phyloP scores from a whole-genome alignment of 176 grass and related monocot genomes.

The Musa troglodytarum region DNA sequence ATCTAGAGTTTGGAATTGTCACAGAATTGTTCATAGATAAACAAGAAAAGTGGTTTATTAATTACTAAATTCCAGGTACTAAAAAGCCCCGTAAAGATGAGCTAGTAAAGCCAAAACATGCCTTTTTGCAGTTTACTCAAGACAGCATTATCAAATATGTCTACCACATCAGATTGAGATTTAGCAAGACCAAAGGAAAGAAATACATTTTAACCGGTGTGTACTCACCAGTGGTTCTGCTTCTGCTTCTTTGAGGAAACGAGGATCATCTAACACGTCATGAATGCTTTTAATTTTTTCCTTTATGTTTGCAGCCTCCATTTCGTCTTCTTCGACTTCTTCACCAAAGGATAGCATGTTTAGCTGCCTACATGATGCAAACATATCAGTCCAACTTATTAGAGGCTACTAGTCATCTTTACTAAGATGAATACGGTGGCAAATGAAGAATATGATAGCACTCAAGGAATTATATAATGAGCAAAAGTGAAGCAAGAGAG shows the following conservation, averaged over 20 bases:
- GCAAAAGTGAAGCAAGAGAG: not conserved
- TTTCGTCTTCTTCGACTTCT: slow-evolving; percentile 92
- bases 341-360: slow-evolving; percentile 91
- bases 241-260: slow-evolving; percentile 59
- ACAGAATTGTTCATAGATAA: not conserved
- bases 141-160: too few species aligned
- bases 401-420: not conserved
- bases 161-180: too few species aligned
- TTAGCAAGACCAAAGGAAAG: not conserved
- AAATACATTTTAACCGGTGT: not conserved
- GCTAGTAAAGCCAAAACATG: not conserved
- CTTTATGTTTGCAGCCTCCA: slow-evolving; percentile 49
- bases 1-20: not conserved
- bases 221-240: slow-evolving; percentile 39
- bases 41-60: not conserved
- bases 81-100: not conserved
- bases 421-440: slow-evolving; percentile 1
- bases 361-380: slow-evolving; percentile 52
- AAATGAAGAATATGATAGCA: slow-evolving; percentile 23
- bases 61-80: not conserved
- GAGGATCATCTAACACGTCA: slow-evolving; percentile 82
- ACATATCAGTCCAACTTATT: not conserved
- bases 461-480: slow-evolving; percentile 1
- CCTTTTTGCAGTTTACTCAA: too few species aligned
- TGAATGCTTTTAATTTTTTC: slow-evolving; percentile 97